Percentiles rank a stretch among this genome's conserved stretches.
Conservation (phyloP, 2,329 filamentous ascomycete genomes). For the Cordyceps militaris region DNA sequence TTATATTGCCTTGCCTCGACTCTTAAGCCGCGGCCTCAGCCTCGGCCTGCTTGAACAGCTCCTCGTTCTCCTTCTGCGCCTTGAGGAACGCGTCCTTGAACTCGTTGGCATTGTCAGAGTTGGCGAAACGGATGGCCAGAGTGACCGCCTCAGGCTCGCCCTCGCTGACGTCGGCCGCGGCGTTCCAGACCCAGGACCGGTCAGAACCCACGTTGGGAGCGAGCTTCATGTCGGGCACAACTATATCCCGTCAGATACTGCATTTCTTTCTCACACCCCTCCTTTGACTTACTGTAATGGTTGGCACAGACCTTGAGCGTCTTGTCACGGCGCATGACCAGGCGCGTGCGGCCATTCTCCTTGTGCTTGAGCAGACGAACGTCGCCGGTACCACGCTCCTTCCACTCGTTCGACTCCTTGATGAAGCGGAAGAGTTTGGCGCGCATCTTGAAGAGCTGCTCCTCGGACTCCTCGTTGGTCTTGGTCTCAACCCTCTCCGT, state of each 20-base stretch:
- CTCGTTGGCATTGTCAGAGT: constrained; percentile 92
- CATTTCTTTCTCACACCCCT: background rate
- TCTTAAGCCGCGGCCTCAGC: constrained; percentile 21
- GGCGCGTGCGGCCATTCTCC: constrained; percentile 93
- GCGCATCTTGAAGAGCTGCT: constrained; percentile 98
- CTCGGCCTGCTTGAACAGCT: constrained; percentile 57
- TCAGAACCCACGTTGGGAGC: constrained; percentile 96
- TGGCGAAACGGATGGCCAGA: constrained; percentile 93
- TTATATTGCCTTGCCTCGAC: background rate
- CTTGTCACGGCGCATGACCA: constrained; percentile 99
- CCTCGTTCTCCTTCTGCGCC: constrained; percentile 93
- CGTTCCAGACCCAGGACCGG: constrained; percentile 99
- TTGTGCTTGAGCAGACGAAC: constrained; percentile 96
- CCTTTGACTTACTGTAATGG: constrained; percentile 78
- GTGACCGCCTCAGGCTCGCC: constrained; percentile 95
- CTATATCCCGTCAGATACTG: constrained; percentile 28
- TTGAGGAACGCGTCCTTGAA: constrained; percentile 98
- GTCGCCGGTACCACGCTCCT: constrained; percentile 96
- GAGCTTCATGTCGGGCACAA: constrained; percentile 98
- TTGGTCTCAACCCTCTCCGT: constrained; percentile 96
- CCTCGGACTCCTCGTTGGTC: constrained; percentile 97
- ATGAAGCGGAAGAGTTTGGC: constrained; percentile 99
- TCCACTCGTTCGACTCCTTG: constrained; percentile 89
- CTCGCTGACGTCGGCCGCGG: constrained; percentile 94
- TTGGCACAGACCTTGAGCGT: constrained; percentile 99